These are phyloP conservation scores for Datisca glomerata DNA, from an alignment of 306 rosid species.

Conservation along the genomic window DNA sequence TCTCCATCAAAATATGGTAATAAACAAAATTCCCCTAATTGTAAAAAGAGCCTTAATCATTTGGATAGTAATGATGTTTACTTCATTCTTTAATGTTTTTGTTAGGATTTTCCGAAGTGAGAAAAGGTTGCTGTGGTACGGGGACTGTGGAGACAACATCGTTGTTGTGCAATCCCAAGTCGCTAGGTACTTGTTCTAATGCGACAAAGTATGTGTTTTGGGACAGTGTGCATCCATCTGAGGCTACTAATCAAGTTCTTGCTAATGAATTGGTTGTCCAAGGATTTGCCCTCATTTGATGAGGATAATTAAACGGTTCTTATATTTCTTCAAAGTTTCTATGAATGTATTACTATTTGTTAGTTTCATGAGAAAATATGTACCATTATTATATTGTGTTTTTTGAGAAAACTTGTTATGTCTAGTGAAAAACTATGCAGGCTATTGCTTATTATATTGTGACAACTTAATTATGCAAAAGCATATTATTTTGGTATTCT, in stretches of 20 bases:
- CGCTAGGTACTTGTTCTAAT: slow-evolving; percentile 79
- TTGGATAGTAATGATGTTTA: background rate
- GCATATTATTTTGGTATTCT: too few species aligned
- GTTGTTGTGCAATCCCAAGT: slow-evolving; percentile 59
- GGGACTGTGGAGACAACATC: slow-evolving; percentile 62
- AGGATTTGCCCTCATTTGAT: slow-evolving; percentile 59
- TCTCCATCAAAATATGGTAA: slow-evolving; percentile 65
- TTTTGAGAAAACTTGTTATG: too few species aligned
- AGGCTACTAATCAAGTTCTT: slow-evolving; percentile 77
- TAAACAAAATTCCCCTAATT: background rate
- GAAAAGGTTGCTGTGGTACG: slow-evolving; percentile 8
- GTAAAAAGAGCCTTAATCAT: background rate
- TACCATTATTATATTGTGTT: too few species aligned
- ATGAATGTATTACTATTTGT: too few species aligned
- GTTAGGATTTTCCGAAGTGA: background rate
- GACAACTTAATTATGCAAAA: too few species aligned
- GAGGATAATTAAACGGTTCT: slow-evolving; percentile 14
- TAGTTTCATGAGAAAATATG: too few species aligned
- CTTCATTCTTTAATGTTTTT: too few species aligned
- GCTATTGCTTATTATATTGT: too few species aligned
- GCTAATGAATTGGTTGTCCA: slow-evolving; percentile 61
- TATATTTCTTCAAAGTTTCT: too few species aligned
- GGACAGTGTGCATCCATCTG: slow-evolving; percentile 91
- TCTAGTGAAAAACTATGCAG: too few species aligned
- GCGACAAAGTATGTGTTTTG: slow-evolving; percentile 87